Evolutionary conservation across 2,329 filamentous ascomycete genomes (phyloP), one percentile per base, ranked within the genome.

Genomic region (Westerdykella ornata): DNA sequence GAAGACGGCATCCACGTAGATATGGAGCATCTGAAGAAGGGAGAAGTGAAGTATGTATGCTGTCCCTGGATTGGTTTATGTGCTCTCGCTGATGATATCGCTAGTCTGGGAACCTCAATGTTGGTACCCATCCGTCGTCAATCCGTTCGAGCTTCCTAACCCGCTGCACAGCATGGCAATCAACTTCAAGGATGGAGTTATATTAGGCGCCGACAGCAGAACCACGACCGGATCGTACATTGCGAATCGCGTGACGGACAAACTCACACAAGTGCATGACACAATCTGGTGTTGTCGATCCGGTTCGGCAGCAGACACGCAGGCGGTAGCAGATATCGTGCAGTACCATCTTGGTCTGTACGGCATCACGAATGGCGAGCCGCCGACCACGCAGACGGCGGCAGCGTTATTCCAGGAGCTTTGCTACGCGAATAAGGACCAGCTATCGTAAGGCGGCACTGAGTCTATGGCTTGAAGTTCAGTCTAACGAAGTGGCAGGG

Each of bases 261-360:
- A 98, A 77, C 82, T 98, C 66, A 98, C 92, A 60, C 85, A 89
- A 75, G 90, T 98, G 47, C 86, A 94, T 72, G 92, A 98, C 70
- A 97, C 90, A 45, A 97, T 98, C 71, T 98, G 92, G 92, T 98
- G 92, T 75, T 98, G 92, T 74, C 84, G 92, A 62, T 97, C 92
- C 47, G 92, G 92, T 38, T 98, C 92, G 18, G 92, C 92, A 22
- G 92, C 92, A 54, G 92, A 98, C 65, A 98, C 92, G 45, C 92
- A 98, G 71, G 92, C 92, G 37, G 88, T 98, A 37, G 92, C 92
- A 45, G 92, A 98, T 63, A 96, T 98, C 59, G 92, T 98, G 32
- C 87, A 94, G 65, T 96, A 97, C 69, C 87, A 98, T 67, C 78
- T 98, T 39, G 86, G 87, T 57, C 81, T 96, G 72, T 97, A 94